phyloP scores from a whole-genome alignment of 257 asterid genomes.

The Ophiorrhiza pumila region DNA sequence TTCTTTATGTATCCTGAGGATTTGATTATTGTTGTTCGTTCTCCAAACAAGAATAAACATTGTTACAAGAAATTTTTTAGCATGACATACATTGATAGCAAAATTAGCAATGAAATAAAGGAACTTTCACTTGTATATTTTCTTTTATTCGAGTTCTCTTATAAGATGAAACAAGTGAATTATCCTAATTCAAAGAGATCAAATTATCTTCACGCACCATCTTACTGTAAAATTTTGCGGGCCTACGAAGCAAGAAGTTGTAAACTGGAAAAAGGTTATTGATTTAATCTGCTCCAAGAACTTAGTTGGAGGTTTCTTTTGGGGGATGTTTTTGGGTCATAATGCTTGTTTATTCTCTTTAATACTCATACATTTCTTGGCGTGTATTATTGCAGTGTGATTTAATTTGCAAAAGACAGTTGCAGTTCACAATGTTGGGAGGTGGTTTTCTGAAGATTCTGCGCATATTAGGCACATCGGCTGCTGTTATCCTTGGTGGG shows the following conservation, averaged over 20 bases:
- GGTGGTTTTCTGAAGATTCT: slow-evolving; percentile 8
- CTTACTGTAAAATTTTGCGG: not conserved
- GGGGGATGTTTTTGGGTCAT: not conserved
- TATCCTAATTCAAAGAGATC: not conserved
- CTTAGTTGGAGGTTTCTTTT: not conserved
- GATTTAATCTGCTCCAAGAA: not conserved
- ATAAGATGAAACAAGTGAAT: not conserved
- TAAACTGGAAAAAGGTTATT: not conserved
- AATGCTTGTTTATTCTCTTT: not conserved
- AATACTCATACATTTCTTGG: not conserved
- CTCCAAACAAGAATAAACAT: too few species aligned
- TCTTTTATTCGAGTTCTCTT: not conserved
- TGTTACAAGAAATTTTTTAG: not conserved
- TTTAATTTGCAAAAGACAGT: not conserved
- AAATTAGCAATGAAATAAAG: not conserved
- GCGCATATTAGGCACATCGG: slow-evolving; percentile 9
- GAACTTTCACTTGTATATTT: not conserved
- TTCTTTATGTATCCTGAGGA: not conserved
- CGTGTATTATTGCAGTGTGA: not conserved
- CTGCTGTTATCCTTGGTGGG: slow-evolving; percentile 16
- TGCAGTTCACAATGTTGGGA: not conserved
- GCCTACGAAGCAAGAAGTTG: not conserved
- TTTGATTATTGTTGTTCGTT: not conserved
- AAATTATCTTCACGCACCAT: not conserved
- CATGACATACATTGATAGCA: not conserved